These are phyloP conservation scores for Trichosphaerium sp. DNA, from an alignment of 78 protist species.

Conservation along the genomic window DNA sequence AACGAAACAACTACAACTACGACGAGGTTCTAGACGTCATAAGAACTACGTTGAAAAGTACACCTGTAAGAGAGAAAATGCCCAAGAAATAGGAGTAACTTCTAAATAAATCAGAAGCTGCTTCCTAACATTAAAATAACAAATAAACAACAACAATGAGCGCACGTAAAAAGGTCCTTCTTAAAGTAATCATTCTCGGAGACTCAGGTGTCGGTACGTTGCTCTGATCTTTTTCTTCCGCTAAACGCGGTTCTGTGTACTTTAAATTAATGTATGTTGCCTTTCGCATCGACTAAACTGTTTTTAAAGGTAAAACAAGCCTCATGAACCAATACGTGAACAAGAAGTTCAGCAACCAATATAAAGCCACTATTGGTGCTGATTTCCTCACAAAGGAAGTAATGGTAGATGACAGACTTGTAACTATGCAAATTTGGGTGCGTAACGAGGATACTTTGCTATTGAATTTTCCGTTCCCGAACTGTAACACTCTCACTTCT, in stretches of 20 bases:
- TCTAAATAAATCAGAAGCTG: too few relatives aligned
- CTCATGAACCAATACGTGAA: conserved; percentile 92
- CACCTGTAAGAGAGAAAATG: too few relatives aligned
- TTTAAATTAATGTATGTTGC: not conserved
- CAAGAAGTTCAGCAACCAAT: conserved; percentile 88
- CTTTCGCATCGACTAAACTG: not conserved
- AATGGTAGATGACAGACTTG: conserved; percentile 86
- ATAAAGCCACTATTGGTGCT: conserved; percentile 99
- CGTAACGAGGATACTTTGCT: not conserved
- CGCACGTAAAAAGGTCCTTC: conserved; percentile 62
- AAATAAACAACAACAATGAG: conserved; percentile 38
- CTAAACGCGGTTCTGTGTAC: not conserved
- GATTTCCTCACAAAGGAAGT: conserved; percentile 95
- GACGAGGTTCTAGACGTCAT: too few relatives aligned
- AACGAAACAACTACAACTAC: too few relatives aligned
- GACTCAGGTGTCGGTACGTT: too few relatives aligned
- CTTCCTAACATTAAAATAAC: too few relatives aligned
- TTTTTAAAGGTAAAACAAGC: conserved; percentile 88
- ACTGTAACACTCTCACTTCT: not conserved
- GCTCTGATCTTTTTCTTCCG: conserved; percentile 15
- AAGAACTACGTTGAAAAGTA: too few relatives aligned
- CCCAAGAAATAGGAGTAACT: too few relatives aligned
- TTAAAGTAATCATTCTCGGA: conserved; percentile 90
- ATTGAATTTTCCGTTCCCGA: not conserved
- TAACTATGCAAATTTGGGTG: conserved; percentile 86